Conservation (phyloP, 257 asterid genomes). For the Salvia rosmarinus region DNA sequence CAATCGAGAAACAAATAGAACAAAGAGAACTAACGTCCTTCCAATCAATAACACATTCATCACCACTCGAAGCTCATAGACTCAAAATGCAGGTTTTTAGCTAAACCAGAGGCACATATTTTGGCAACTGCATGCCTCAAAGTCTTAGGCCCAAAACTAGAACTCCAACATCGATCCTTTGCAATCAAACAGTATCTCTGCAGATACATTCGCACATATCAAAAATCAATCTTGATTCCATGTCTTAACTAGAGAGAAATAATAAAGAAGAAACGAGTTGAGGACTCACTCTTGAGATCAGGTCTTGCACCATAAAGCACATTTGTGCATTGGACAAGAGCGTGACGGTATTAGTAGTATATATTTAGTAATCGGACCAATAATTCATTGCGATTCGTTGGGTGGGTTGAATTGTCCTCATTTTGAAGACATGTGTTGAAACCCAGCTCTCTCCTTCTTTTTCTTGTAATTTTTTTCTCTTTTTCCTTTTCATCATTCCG, state of each 20-base stretch:
- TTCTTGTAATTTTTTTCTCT: too few relatives aligned
- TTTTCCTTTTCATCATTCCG: too few relatives aligned
- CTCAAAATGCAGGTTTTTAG: slow-evolving; percentile 45
- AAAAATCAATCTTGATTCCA: neutral
- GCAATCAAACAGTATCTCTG: slow-evolving; percentile 47
- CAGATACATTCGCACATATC: neutral
- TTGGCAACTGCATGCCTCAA: slow-evolving; percentile 53
- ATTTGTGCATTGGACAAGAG: slow-evolving; percentile 53
- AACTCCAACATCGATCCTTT: slow-evolving; percentile 54
- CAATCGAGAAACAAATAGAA: neutral
- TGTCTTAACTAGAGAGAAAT: neutral
- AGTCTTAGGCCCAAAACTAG: slow-evolving; percentile 49
- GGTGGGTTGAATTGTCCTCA: too few relatives aligned
- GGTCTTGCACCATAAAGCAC: slow-evolving; percentile 65
- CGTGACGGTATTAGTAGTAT: too few relatives aligned
- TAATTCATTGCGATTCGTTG: too few relatives aligned
- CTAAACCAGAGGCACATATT: slow-evolving; percentile 45
- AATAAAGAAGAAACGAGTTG: neutral
- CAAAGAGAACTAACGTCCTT: neutral
- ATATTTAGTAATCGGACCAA: too few relatives aligned
- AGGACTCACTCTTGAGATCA: slow-evolving; percentile 61
- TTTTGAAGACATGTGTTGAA: too few relatives aligned
- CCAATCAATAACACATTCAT: slow-evolving; percentile 1
- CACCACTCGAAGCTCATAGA: slow-evolving; percentile 59
- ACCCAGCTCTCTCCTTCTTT: too few relatives aligned